These are phyloP conservation scores for Ailanthus altissimus DNA, from an alignment of 345 rosid genomes.

Conservation along the genomic window DNA sequence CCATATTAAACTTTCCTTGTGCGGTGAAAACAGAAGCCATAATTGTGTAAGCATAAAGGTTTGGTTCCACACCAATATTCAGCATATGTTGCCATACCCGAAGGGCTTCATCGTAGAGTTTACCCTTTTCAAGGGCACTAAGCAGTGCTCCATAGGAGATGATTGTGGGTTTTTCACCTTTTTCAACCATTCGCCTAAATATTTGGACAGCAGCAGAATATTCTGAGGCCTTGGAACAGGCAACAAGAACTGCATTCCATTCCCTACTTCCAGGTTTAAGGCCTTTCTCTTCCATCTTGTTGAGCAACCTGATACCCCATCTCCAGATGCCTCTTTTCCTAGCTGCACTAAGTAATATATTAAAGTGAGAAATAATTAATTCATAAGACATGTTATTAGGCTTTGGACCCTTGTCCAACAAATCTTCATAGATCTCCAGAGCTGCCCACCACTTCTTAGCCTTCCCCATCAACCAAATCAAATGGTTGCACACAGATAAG, in stretches of 20 bases:
- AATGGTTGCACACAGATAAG: slow-evolving; percentile 90
- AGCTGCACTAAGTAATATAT: slow-evolving; percentile 68
- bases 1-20: slow-evolving; percentile 59
- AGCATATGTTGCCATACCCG: slow-evolving; percentile 94
- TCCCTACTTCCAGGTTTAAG: slow-evolving; percentile 75
- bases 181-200: slow-evolving; percentile 82
- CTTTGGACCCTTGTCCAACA: slow-evolving; percentile 78
- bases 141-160: slow-evolving; percentile 85
- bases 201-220: slow-evolving; percentile 74
- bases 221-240: slow-evolving; percentile 91
- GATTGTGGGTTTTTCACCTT: slow-evolving; percentile 83
- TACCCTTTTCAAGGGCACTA: slow-evolving; percentile 89
- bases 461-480: slow-evolving; percentile 94
- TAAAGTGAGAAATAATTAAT: slow-evolving; percentile 74
- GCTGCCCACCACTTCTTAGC: slow-evolving; percentile 99
- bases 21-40: slow-evolving; percentile 80
- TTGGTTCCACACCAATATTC: slow-evolving; percentile 71
- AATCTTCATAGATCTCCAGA: slow-evolving; percentile 86
- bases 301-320: slow-evolving; percentile 77
- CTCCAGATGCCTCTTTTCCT: slow-evolving; percentile 83
- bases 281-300: slow-evolving; percentile 90
- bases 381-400: slow-evolving; percentile 81
- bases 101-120: slow-evolving; percentile 76
- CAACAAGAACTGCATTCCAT: slow-evolving; percentile 88
- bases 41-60: slow-evolving; percentile 74